Base-by-base conservation (phyloP, 805 yeast species). In the Isabelozyma gotoi region DNA sequence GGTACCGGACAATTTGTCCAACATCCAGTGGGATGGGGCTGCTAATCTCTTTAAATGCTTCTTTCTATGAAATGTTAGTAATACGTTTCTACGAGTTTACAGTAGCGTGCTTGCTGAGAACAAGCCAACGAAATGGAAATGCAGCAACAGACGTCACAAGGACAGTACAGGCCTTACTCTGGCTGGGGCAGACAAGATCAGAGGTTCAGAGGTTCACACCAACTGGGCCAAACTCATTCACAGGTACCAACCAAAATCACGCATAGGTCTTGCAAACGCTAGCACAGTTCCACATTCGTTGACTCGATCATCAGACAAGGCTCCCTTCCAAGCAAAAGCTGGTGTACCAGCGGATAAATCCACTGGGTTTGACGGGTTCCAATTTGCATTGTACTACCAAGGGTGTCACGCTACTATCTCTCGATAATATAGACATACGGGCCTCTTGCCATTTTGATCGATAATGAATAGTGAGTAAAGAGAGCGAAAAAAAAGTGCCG, bases 21-120 rank as follows among this genome's bases (percentile, higher is more conserved):
- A 88, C 95, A 94, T 88, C 99, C 99, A 94, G 86, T 94, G 99
- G 82, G 91, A 86, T 84, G 99, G 99, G 76, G 99, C 99, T 76
- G 98, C 97, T 79, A 92, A 86, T 86, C 98, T 90, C 85, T 92
- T 91, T 77, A 91, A 85, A 77, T 92, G 97, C 85, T 92, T 91
- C 91, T 90, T 89, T 86, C 91, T 87, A 71, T 3, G 40, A 31
- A 19, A 33, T 40, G 69, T 65, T 63, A 64, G 71, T 65, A 52
- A 12, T 10, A 12, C 16, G 38, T 15, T 32, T 5, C 29, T 24
- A 24, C 29, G 29, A 24, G 29, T 24, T 24, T 24, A 24, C 29
- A 24, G 29, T 24, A 24, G 29, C 29, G 29, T 24, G 29, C 29
- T 24, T 24, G 29, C 29, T n/a, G 12, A 10, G 29, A 24, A 24